These are phyloP conservation scores for Candida palmyrensis DNA, from an alignment of 805 yeast genomes.

Conservation along the genomic window DNA sequence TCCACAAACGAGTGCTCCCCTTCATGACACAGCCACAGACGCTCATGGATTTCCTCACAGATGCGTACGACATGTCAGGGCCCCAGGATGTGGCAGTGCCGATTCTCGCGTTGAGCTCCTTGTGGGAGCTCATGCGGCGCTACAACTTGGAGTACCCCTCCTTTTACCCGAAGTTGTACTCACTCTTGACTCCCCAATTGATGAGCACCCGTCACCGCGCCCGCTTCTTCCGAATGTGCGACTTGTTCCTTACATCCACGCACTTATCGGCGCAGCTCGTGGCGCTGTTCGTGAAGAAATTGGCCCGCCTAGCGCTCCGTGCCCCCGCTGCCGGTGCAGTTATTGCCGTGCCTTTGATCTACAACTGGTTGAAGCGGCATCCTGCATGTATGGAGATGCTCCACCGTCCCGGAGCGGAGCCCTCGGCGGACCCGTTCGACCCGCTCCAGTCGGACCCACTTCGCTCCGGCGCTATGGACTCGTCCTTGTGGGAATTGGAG, in stretches of 20 bases:
- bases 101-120: slow-evolving; percentile 78
- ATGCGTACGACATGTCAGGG: slow-evolving; percentile 59
- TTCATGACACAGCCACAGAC: slow-evolving; percentile 71
- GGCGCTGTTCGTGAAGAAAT: slow-evolving; percentile 83
- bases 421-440: slow-evolving; percentile 61
- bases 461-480: slow-evolving; percentile 69
- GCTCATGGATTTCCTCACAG: slow-evolving; percentile 91
- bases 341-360: slow-evolving; percentile 82
- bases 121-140: slow-evolving; percentile 77
- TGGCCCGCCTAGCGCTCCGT: slow-evolving; percentile 67
- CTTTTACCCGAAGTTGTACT: slow-evolving; percentile 77
- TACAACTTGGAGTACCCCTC: slow-evolving; percentile 89
- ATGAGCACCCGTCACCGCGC: slow-evolving; percentile 78
- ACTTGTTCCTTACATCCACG: slow-evolving; percentile 78
- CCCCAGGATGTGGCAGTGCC: slow-evolving; percentile 51
- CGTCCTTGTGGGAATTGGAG: slow-evolving; percentile 91
- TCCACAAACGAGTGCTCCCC: slow-evolving; percentile 85
- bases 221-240: slow-evolving; percentile 82
- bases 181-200: slow-evolving; percentile 68
- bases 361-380: slow-evolving; percentile 84
- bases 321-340: slow-evolving; percentile 90
- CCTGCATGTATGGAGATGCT: slow-evolving; percentile 90
- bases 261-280: slow-evolving; percentile 79
- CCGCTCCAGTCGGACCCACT: slow-evolving; percentile 66
- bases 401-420: slow-evolving; percentile 42